A percentile compares a stretch with the other conserved stretches of the same genome.
Conservation (phyloP, 129 eudicot species). For the Logfia minima region DNA sequence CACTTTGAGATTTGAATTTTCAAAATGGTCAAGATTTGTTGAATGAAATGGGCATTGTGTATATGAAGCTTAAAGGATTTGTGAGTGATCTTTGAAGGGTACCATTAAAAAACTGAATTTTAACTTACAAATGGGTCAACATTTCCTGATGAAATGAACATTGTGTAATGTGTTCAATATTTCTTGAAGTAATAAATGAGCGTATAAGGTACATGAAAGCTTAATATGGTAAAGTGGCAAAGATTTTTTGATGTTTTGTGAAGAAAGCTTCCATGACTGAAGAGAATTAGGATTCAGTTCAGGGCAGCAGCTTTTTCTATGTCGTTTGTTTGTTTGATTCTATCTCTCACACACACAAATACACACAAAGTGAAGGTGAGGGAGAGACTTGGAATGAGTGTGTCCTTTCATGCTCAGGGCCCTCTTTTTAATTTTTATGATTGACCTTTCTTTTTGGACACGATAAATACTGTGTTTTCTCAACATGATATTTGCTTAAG, state of each 20-base stretch:
- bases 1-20: slow-evolving; percentile 10
- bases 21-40: slow-evolving; percentile 18
- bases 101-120: background rate
- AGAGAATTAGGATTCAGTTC: slow-evolving; percentile 16
- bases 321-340: slow-evolving; percentile 9
- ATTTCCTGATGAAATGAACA: slow-evolving; percentile 4
- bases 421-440: slow-evolving; percentile 30
- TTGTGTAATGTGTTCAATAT: slow-evolving; percentile 1
- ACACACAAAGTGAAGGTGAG: slow-evolving; percentile 33
- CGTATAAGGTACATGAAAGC: slow-evolving; percentile 17
- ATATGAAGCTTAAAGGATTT: background rate
- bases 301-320: slow-evolving; percentile 23
- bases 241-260: slow-evolving; percentile 31
- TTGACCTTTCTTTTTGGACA: slow-evolving; percentile 31
- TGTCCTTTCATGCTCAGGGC: slow-evolving; percentile 42
- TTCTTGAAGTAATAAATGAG: slow-evolving; percentile 22
- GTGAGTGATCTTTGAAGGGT: background rate
- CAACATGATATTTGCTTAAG: slow-evolving; percentile 36
- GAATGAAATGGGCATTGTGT: slow-evolving; percentile 1
- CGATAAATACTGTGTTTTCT: slow-evolving; percentile 31
- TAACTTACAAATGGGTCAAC: background rate
- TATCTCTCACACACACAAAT: slow-evolving; percentile 18
- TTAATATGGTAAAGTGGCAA: slow-evolving; percentile 29
- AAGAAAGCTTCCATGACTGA: slow-evolving; percentile 27
- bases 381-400: slow-evolving; percentile 35